Base-by-base conservation (phyloP, 805 yeast genomes). In the Wickerhamiella australiensis region DNA sequence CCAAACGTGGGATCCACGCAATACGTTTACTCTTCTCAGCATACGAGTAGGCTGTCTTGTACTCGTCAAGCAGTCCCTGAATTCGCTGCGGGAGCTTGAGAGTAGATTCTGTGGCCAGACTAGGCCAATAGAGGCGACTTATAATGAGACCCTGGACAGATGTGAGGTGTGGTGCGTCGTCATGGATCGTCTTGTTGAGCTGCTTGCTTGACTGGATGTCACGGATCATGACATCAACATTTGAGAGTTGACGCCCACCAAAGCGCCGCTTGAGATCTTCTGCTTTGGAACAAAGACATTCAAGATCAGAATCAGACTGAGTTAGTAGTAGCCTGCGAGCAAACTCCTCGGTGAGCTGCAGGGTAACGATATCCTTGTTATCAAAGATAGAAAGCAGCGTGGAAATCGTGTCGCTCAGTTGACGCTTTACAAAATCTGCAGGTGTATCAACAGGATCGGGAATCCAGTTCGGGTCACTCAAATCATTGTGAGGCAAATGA, bases 371-470 rank as follows among this genome's bases (percentile, higher is more conserved):
- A 13, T 75, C 80, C 55, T 80, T 80, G 54, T 79, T 73, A 44
- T 84, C 90, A 64, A 78, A 82, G 0, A 86, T 75, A 1, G 88
- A 77, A 2, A 83, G 71, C 27, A 86, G 67, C 0, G 85, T 76
- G 54, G 79, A 86, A 20, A 86, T 78, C 4, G 80, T 74, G 58
- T 85, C 94, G 38, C 76, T 74, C 3, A 54, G 46, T 8, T 35
- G 42, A 42, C 73, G 71, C 52, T 77, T 76, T 42, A 76, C 73
- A 66, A 83, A 86, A 62, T 85, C 94, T 0, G 88, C 85, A n/a
- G 87, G 73, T 0, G 95, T 94, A 65, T 86, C 95, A 13, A 84
- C 73, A 0, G 95, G 95, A 56, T 85, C 94, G 0, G 95, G 95
- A 7, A 63, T 62, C 95, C 95, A 85, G 43, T 74, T 68, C 2